Percentiles rank a stretch among this genome's conserved stretches.
phyloP scores from a whole-genome alignment of 371 early-diverging fungal genomes.

The Dentiscutata heterogama region DNA sequence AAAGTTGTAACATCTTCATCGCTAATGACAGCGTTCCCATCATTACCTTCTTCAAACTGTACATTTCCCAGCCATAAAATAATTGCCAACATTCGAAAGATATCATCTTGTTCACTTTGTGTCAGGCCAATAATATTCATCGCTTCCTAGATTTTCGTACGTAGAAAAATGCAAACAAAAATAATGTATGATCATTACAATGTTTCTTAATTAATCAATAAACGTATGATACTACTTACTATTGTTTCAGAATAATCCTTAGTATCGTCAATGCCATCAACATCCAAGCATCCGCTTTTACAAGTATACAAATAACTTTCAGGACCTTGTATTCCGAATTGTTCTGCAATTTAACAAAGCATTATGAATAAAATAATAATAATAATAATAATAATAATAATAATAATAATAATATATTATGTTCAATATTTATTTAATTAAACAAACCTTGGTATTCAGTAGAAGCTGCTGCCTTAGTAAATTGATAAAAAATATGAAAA shows the following conservation, averaged over 20 bases:
- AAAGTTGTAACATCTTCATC: slow-evolving; percentile 79
- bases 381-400: too few relatives aligned
- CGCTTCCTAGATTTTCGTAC: slow-evolving; percentile 63
- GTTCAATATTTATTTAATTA: background rate
- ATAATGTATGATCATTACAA: background rate
- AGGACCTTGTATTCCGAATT: slow-evolving; percentile 83
- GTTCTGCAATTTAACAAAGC: slow-evolving; percentile 56
- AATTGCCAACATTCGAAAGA: slow-evolving; percentile 83
- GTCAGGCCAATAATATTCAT: slow-evolving; percentile 85
- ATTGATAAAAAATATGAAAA: slow-evolving; percentile 98
- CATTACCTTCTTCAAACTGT: slow-evolving; percentile 76
- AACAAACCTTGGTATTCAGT: slow-evolving; percentile 71
- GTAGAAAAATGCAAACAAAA: background rate
- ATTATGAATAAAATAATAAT: too few relatives aligned
- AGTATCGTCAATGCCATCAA: slow-evolving; percentile 84
- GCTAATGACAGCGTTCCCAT: slow-evolving; percentile 69
- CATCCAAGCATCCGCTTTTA: slow-evolving; percentile 78
- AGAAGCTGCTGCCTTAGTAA: slow-evolving; percentile 85
- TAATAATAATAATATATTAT: slow-evolving; percentile 31
- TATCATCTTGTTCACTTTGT: slow-evolving; percentile 78
- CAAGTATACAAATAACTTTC: slow-evolving; percentile 85
- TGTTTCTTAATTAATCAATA: background rate
- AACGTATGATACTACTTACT: slow-evolving; percentile 50
- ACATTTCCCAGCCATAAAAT: slow-evolving; percentile 90
- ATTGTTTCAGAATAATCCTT: slow-evolving; percentile 79